Base-by-base conservation (phyloP, 352 stramenopile species). In the Aphanomyces cochlioides region DNA sequence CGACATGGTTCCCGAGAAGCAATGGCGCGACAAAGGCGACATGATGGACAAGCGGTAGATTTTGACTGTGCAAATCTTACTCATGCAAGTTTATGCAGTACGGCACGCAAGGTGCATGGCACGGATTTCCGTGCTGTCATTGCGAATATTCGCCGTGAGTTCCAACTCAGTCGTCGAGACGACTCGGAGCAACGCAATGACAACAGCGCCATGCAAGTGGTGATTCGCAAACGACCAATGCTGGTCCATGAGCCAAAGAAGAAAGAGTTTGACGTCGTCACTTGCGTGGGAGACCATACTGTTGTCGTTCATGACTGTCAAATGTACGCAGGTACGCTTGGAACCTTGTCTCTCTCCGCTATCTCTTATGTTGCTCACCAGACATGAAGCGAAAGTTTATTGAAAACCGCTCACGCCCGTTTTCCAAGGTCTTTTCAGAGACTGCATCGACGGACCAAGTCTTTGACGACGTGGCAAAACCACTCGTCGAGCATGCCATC, bases 311-410 rank as follows among this genome's bases (percentile, higher is more conserved):
- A 96, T 74, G 89, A 96, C 74, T 93, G 87, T 76, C 84, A 90
- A 54, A 96, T 97, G 89, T 91, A 96, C 74, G 76, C 82, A 7
- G 75, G 80, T 87, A 37, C n/a, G 64, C 41, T n/a, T 28, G 6
- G 43, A 3, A 19, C 8, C 3, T 7, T 34, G 7, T 6, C 28
- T 17, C 28, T 15, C 7, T 36, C 34, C 53, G 38, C 6, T 41
- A 41, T 53, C 54, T 21, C 19, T 13, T n/a, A n/a, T n/a, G n/a
- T n/a, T 36, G 10, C 0, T 2, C 38, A 17, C 36, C 50, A 79
- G 90, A 97, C 66, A 96, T 96, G 89, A 81, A 81, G 41, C 84
- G 91, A 73, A 95, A 95, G 84, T 89, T 89, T 64, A 81, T 96
- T 59, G 87, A 90, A 38, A 87, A 78, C 19, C 84, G 86, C 67